Evolutionary conservation across 352 stramenopile species (phyloP).

Genomic region (Pythium oligandrum): DNA sequence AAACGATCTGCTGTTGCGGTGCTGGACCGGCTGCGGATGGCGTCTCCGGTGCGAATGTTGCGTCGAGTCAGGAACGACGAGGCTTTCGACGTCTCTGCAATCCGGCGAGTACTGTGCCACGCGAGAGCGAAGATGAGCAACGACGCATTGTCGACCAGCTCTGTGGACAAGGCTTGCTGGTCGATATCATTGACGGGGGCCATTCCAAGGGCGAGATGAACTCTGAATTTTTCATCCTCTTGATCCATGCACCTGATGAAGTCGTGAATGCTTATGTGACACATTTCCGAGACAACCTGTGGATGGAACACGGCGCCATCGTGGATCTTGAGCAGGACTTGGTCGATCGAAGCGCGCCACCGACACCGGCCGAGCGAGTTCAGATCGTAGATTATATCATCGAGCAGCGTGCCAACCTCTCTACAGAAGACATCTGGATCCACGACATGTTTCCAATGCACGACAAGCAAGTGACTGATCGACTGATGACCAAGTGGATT

Average conservation of each 20-base stretch:
- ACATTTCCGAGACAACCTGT: conserved; percentile 63
- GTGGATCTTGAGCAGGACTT: conserved; percentile 77
- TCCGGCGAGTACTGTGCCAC: conserved; percentile 33
- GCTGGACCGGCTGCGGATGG: conserved; percentile 6
- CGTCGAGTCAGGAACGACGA: conserved; percentile 6
- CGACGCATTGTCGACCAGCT: conserved; percentile 74
- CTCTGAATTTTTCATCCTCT: conserved; percentile 71
- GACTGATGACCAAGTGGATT: conserved; percentile 66
- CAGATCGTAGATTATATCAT: conserved; percentile 86
- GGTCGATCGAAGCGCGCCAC: conserved; percentile 45
- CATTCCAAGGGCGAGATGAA: conserved; percentile 81
- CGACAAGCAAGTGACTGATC: conserved; percentile 59
- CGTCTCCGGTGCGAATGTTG: conserved; percentile 7
- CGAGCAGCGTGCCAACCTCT: conserved; percentile 61
- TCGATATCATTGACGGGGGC: conserved; percentile 83
- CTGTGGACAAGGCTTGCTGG: conserved; percentile 57
- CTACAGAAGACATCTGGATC: conserved; percentile 56
- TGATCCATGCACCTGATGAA: conserved; percentile 55
- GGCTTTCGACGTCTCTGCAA: conserved; percentile 70
- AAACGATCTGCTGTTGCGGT: conserved; percentile 37
- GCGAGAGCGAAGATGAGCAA: conserved; percentile 78
- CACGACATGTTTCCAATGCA: conserved; percentile 85
- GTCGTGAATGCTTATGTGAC: conserved; percentile 61
- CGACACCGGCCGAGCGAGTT: conserved; percentile 74
- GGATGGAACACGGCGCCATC: conserved; percentile 76